Conservation (phyloP, 2,329 filamentous ascomycete species). For the Chaetomium strumarium region DNA sequence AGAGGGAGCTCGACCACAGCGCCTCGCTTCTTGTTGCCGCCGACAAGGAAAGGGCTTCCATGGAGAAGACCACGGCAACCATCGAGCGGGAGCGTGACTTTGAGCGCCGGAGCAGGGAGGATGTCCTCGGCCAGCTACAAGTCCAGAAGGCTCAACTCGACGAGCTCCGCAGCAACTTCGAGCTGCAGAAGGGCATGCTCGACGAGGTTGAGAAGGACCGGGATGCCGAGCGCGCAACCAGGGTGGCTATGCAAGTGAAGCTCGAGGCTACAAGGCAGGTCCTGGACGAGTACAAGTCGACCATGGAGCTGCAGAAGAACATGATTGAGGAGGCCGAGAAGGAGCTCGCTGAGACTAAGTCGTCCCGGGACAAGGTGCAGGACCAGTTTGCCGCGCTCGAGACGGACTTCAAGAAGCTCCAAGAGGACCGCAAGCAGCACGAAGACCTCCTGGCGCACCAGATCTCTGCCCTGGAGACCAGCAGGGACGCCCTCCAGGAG, state of each 20-base stretch:
- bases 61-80: slow-evolving; percentile 28
- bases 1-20: slow-evolving; percentile 28
- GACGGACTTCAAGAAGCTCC: slow-evolving; percentile 19
- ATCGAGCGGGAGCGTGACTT: slow-evolving; percentile 26
- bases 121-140: slow-evolving; percentile 31
- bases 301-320: slow-evolving; percentile 32
- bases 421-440: slow-evolving; percentile 20
- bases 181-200: slow-evolving; percentile 31
- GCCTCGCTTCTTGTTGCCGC: slow-evolving; percentile 28
- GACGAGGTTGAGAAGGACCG: slow-evolving; percentile 31
- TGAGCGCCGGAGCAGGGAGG: slow-evolving; percentile 23
- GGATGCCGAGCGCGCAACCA: slow-evolving; percentile 20
- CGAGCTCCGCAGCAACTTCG: slow-evolving; percentile 33
- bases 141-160: slow-evolving; percentile 33
- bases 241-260: slow-evolving; percentile 24
- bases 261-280: slow-evolving; percentile 29
- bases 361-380: slow-evolving; percentile 22
- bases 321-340: slow-evolving; percentile 33
- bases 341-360: slow-evolving; percentile 31
- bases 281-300: slow-evolving; percentile 31
- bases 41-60: slow-evolving; percentile 28
- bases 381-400: slow-evolving; percentile 15
- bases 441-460: slow-evolving; percentile 20
- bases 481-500: slow-evolving; percentile 21
- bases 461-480: slow-evolving; percentile 22